A percentile compares a stretch with the other conserved stretches of the same genome.
These are phyloP conservation scores for Saccharomycopsis amapae DNA, from an alignment of 805 yeast genomes.

Conservation along the genomic window DNA sequence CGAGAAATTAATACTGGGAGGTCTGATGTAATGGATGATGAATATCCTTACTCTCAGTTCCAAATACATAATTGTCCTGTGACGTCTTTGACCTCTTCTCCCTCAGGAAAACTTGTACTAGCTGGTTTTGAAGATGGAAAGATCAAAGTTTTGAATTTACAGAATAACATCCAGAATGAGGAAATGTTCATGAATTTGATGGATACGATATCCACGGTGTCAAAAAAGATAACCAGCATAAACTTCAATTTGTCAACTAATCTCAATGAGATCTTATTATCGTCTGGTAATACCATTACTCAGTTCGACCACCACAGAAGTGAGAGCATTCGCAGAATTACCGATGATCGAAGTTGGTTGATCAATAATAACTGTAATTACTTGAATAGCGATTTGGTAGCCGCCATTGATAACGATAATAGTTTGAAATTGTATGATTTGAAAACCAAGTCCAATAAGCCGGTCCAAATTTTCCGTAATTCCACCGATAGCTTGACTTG, in stretches of 20 bases:
- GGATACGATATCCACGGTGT: conserved; percentile 4
- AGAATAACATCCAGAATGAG: not conserved
- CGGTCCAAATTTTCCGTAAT: conserved; percentile 12
- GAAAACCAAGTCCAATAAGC: conserved; percentile 8
- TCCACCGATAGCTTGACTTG: conserved; percentile 12
- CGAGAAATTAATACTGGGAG: too few relatives aligned
- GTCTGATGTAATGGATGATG: not conserved
- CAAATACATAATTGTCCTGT: conserved; percentile 12
- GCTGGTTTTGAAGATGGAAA: conserved; percentile 16
- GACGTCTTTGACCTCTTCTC: conserved; percentile 7
- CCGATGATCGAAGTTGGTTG: conserved; percentile 13
- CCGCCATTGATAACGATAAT: conserved; percentile 12
- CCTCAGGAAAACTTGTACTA: conserved; percentile 6
- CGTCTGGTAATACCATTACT: conserved; percentile 11
- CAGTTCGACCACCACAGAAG: conserved; percentile 9
- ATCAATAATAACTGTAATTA: conserved; percentile 8
- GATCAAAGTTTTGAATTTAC: conserved; percentile 3
- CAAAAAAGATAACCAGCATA: conserved; percentile 7
- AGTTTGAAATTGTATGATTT: conserved; percentile 15
- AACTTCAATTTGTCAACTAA: not conserved
- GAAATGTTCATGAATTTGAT: conserved; percentile 2
- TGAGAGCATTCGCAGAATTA: conserved; percentile 1
- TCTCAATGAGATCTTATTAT: conserved; percentile 4
- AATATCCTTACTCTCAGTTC: conserved; percentile 10
- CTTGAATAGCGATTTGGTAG: conserved; percentile 1